phyloP scores from a whole-genome alignment of 75 land plant species.

The Chamaecyparis obtusa region DNA sequence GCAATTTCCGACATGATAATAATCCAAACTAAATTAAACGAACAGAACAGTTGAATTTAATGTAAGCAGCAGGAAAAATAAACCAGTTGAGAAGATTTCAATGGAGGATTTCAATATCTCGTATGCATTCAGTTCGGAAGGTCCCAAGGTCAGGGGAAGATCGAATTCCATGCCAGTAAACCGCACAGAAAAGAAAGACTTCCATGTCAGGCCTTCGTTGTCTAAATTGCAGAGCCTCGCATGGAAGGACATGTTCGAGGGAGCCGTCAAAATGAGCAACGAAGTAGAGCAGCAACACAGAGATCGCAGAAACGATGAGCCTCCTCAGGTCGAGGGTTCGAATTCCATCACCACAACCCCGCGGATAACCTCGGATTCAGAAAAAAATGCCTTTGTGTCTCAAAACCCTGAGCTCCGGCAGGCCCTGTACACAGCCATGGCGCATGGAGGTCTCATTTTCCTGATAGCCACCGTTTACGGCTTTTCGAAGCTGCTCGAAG shows the following conservation, averaged over 20 bases:
- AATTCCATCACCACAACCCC: neutral
- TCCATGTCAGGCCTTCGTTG: neutral
- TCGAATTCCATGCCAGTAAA: neutral
- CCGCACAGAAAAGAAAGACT: neutral
- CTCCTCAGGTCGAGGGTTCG: neutral
- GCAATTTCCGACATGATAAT: no score
- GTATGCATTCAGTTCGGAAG: neutral
- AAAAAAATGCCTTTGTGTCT: neutral
- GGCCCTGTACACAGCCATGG: conserved; percentile 89
- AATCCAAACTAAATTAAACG: no score
- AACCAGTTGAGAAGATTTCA: no score
- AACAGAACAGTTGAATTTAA: no score
- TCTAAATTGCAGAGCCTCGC: neutral
- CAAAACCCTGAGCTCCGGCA: conserved; percentile 48
- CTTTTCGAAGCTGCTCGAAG: conserved; percentile 54
- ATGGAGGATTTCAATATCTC: neutral
- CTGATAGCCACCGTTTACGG: conserved; percentile 53
- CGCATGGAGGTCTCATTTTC: conserved; percentile 73
- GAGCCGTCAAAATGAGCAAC: neutral
- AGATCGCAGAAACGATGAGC: no score
- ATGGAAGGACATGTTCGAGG: conserved; percentile 3
- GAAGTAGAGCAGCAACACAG: neutral
- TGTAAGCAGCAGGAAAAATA: no score
- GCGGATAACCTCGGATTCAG: neutral
- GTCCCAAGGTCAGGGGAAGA: neutral